Percentiles rank a stretch among this genome's conserved stretches.
Conservation (phyloP, 148 eudicot species). For the Arctostaphylos glauca region DNA sequence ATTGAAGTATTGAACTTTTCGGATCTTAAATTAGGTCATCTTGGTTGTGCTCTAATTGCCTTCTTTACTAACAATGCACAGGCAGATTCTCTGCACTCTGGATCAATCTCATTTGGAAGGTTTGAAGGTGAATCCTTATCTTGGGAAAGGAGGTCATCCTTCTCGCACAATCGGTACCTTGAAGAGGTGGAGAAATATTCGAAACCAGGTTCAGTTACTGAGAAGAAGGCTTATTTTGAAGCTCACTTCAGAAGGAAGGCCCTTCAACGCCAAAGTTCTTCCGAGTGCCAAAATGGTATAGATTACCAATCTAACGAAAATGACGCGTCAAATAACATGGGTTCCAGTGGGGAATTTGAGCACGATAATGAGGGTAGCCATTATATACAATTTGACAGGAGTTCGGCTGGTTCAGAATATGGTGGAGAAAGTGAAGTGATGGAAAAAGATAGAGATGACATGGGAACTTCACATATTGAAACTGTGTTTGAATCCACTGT, state of each 20-base stretch:
- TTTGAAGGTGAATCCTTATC: conserved; percentile 62
- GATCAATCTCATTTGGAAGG: conserved; percentile 80
- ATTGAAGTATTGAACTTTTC: not conserved
- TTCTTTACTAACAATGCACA: conserved; percentile 23
- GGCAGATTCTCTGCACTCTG: conserved; percentile 63
- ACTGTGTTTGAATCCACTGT: conserved; percentile 20
- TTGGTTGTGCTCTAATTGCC: not conserved
- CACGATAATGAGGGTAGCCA: conserved; percentile 13
- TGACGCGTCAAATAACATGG: conserved; percentile 27
- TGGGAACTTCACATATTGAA: conserved; percentile 24
- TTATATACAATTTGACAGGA: conserved; percentile 28
- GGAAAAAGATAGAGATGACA: conserved; percentile 24
- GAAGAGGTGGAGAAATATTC: conserved; percentile 76
- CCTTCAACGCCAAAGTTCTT: conserved; percentile 43
- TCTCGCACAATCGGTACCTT: conserved; percentile 70
- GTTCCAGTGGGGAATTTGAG: conserved; percentile 23
- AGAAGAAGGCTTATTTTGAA: conserved; percentile 75
- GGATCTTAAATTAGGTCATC: not conserved
- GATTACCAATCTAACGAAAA: conserved; percentile 33
- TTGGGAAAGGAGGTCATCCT: conserved; percentile 84
- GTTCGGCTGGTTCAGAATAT: conserved; percentile 25
- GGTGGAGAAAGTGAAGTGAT: conserved; percentile 25
- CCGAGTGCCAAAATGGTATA: conserved; percentile 37
- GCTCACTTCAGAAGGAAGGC: conserved; percentile 68
- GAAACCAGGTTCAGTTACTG: conserved; percentile 74